phyloP scores from a whole-genome alignment of 164 flowering plant species.

The Macadamia integrifolia region DNA sequence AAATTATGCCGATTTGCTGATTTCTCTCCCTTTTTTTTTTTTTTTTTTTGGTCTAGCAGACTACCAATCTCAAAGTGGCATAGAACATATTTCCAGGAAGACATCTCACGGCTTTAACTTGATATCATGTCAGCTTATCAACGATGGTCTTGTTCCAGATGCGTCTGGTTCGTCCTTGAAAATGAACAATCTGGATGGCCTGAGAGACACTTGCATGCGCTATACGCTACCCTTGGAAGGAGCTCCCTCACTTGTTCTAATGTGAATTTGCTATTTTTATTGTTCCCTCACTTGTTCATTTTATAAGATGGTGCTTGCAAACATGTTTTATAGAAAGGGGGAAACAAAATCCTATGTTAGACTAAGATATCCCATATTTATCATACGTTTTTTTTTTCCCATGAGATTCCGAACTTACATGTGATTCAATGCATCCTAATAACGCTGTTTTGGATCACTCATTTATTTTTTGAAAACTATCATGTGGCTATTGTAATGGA shows the following conservation, averaged over 20 bases:
- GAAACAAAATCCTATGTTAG: too few species aligned
- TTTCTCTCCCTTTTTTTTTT: too few species aligned
- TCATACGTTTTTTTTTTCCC: too few species aligned
- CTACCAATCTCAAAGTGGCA: constrained; percentile 13
- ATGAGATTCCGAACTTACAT: too few species aligned
- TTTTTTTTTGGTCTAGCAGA: neutral
- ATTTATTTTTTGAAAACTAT: too few species aligned
- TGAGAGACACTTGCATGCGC: constrained; percentile 43
- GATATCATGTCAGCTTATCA: constrained; percentile 37
- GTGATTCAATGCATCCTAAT: too few species aligned
- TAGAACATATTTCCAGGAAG: constrained; percentile 51
- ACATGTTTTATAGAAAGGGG: too few species aligned
- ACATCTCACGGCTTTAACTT: constrained; percentile 50
- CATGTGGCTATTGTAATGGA: too few species aligned
- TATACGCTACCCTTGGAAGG: constrained; percentile 56
- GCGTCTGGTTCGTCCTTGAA: constrained; percentile 6
- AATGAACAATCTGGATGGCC: constrained; percentile 1
- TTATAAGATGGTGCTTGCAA: neutral
- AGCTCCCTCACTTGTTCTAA: constrained; percentile 41
- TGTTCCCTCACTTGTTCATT: neutral
- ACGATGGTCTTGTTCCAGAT: constrained; percentile 5
- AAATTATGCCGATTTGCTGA: neutral
- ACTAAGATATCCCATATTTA: too few species aligned
- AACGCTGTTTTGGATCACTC: too few species aligned
- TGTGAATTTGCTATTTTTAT: constrained; percentile 31